Evolutionary conservation across 73 alveolate species (phyloP), one percentile per base, ranked within the genome.

Genomic region (Symbiodinium pilosum): DNA sequence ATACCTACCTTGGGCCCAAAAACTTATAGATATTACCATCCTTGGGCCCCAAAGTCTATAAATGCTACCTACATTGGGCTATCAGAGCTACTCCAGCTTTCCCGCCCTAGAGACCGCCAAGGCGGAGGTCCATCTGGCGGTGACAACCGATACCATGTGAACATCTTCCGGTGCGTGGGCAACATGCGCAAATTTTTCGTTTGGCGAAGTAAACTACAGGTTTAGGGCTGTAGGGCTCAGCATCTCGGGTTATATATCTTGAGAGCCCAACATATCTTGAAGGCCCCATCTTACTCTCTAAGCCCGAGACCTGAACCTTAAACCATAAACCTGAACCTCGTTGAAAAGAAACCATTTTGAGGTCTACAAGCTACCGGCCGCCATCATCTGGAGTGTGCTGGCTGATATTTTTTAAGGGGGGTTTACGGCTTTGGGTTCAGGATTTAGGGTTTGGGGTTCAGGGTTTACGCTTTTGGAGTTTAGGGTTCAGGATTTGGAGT

Each of bases 141-240:
- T 36, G 77, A 64, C 77, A 64, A 64, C 77, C 77, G 77, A 32
- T 64, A 64, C 77, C 77, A 64, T 28, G 77, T 64, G 77, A 64
- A 64, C 77, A 11, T 64, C 77, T 64, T 64, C 28, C 77, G 77
- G 77, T 36, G 36, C 77, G 11, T 64, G 36, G 77, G 6, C 59
- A 14, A 47, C 59, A 6, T 47, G 59, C 21, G 59, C 59, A 47
- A n/a, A n/a, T n/a, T n/a, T n/a, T n/a, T n/a, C n/a, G n/a, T n/a
- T n/a, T n/a, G n/a, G n/a, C n/a, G n/a, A n/a, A n/a, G n/a, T n/a
- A n/a, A n/a, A n/a, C n/a, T 56, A 6, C 7, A 34, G 75, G 75
- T 4, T 47, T 26, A 56, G 75, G 75, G 75, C 26, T 56, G 28
- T 56, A 56, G 75, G 75, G 75, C 26, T 56, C 32, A 18, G 75